Evolutionary conservation across 2,329 filamentous ascomycete genomes (phyloP), one percentile per base, ranked within the genome.

Genomic region (Trichoderma sp.): DNA sequence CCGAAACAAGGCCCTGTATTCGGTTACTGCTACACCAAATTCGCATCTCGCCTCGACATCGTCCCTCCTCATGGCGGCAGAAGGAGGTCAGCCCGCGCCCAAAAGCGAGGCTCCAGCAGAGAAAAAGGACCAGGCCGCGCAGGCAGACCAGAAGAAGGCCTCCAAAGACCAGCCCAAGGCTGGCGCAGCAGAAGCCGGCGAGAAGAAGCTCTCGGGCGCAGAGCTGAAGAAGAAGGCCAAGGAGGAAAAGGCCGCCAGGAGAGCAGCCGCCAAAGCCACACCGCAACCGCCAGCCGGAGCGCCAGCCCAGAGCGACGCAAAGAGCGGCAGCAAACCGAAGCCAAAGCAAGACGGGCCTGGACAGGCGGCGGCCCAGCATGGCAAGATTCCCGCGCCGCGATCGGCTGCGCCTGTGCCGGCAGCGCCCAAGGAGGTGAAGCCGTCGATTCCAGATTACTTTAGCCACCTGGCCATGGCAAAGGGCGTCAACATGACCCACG

Each of bases 221-320:
- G 91, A 97, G 79, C 78, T 97, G 76, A 98, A 98, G 82, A 95
- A 94, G 75, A 90, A 89, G 78, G 91, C 91, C 71, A 95, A 97
- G 79, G 94, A 93, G 37, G 95, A 97, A 78, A 98, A 97, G 82
- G 91, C 92, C 64, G 94, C 94, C 58, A 86, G 93, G 70, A 87
- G 95, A 82, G 93, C 91, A 59, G 89, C 89, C 76, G 88, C 85
- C 75, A 93, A 90, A 77, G 83, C 83, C 34, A 83, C 84, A 4
- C 77, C 77, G 34, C 80, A 83, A 1, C 80, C 79, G 68, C 78
- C 79, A 24, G 81, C 81, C 13, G 76, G 79, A 32, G 70, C 72
- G 73, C 79, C 65, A 75, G 71, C 79, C 80, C 74, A 77, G 81
- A 75, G 74, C 76, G 11, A 77, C 75, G 49, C 82, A 83, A 56